phyloP scores from a whole-genome alignment of 2,329 filamentous ascomycete genomes.

The Colletotrichum brevisporum region DNA sequence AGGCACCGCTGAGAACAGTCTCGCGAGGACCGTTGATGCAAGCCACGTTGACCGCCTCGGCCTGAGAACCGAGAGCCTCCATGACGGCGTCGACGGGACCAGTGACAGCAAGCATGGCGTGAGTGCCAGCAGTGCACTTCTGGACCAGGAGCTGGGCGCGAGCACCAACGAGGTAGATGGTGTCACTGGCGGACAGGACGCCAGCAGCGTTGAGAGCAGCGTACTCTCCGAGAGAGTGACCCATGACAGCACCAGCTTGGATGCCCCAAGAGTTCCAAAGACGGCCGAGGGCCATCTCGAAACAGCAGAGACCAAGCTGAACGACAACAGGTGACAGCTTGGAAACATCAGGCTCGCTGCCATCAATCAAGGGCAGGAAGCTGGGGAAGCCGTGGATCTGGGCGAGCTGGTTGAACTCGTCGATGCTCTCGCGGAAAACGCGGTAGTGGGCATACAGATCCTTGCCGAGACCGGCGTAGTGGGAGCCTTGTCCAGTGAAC shows the following conservation, averaged over 20 bases:
- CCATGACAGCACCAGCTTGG: slow-evolving; percentile 67
- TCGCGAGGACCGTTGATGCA: slow-evolving; percentile 84
- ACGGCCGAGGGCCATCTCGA: slow-evolving; percentile 70
- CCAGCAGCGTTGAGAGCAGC: slow-evolving; percentile 80
- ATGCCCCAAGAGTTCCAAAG: slow-evolving; percentile 72
- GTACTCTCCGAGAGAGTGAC: slow-evolving; percentile 80
- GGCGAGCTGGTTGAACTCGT: slow-evolving; percentile 69
- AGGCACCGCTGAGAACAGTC: slow-evolving; percentile 75
- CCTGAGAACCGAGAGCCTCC: slow-evolving; percentile 62
- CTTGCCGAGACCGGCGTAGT: slow-evolving; percentile 65
- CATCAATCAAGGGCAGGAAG: slow-evolving; percentile 65
- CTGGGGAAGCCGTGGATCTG: slow-evolving; percentile 68
- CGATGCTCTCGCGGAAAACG: slow-evolving; percentile 66
- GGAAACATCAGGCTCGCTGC: slow-evolving; percentile 56
- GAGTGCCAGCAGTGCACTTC: slow-evolving; percentile 75
- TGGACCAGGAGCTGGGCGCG: slow-evolving; percentile 76
- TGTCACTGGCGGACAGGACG: slow-evolving; percentile 78
- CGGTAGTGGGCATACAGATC: slow-evolving; percentile 63
- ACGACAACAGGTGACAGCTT: slow-evolving; percentile 65
- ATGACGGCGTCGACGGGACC: slow-evolving; percentile 66
- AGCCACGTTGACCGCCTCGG: slow-evolving; percentile 65
- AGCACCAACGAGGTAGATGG: slow-evolving; percentile 78
- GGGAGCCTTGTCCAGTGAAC: slow-evolving; percentile 71
- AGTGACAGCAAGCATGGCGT: slow-evolving; percentile 69
- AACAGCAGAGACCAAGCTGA: slow-evolving; percentile 67